A percentile compares a stretch with the other conserved stretches of the same genome.
Evolutionary conservation across 495 filamentous ascomycete genomes (phyloP).

Genomic region (Xylaria grammica): DNA sequence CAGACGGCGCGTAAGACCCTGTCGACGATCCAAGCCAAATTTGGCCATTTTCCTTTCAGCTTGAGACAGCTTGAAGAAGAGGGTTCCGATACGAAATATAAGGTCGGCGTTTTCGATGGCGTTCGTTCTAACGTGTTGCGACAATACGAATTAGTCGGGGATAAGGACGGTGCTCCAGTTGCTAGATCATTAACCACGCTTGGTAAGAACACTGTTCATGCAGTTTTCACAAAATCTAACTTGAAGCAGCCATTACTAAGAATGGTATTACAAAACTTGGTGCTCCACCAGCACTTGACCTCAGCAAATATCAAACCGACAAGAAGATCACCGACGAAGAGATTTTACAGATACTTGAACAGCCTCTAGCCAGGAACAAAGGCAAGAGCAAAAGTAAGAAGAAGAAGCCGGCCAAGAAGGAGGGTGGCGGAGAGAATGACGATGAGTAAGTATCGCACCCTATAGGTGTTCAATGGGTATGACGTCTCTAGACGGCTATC

Average conservation of each 20-base stretch:
- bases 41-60: constrained; percentile 97
- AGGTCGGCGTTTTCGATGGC: constrained; percentile 84
- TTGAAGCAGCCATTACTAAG: constrained; percentile 85
- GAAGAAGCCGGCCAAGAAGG: constrained; percentile 71
- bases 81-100: constrained; percentile 83
- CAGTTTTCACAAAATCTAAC: constrained; percentile 22
- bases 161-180: constrained; percentile 83
- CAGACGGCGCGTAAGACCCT: constrained; percentile 87
- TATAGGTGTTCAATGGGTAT: background rate
- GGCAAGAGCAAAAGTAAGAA: constrained; percentile 91
- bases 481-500: background rate
- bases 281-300: constrained; percentile 71
- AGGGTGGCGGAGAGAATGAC: constrained; percentile 42
- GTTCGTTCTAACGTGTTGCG: constrained; percentile 88
- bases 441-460: constrained; percentile 39
- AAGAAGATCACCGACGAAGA: constrained; percentile 98
- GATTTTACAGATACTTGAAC: constrained; percentile 89
- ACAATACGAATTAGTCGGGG: constrained; percentile 93
- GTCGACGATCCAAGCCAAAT: constrained; percentile 93
- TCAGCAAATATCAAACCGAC: constrained; percentile 83
- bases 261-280: constrained; percentile 88
- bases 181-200: constrained; percentile 87
- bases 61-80: constrained; percentile 96
- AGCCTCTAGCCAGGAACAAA: constrained; percentile 76
- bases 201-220: constrained; percentile 57